Evolutionary conservation across 441 rosid species (phyloP), one percentile per base, ranked within the genome.

Genomic region (Croton laevigatus): DNA sequence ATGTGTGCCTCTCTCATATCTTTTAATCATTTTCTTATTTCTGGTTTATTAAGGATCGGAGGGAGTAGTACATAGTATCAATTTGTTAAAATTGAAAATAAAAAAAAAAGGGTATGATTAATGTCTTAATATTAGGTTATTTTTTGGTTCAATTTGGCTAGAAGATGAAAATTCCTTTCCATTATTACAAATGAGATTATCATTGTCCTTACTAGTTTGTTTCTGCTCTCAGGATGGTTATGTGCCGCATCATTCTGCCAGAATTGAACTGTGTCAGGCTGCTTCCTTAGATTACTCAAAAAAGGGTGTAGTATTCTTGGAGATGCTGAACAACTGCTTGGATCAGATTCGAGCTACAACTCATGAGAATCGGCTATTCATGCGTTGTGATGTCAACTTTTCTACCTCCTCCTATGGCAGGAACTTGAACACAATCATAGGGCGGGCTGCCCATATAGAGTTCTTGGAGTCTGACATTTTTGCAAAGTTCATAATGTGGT

Each of bases 211-310:
- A 40, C 54, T 23, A 16, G 37, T 65, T 44, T 45, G 3, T 64
- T 64, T 8, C 62, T 12, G 36, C 17, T 65, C 52, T 60, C 85
- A 93, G 98, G 98, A 94, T 80, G 97, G 97, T 49, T 94, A 94
- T 78, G 92, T 94, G 76, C 98, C 98, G 3, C 86, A 94, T 76
- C 97, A 94, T 82, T 94, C 98, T 2, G 97, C 98, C 0, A 75
- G 97, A 80, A 88, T 94, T 11, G 96, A 94, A 79, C 71, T 86
- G 27, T 90, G 96, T 79, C 87, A 81, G 54, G 85, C 91, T 62
- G 88, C 94, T 55, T 82, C 91, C 23, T 59, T 79, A 57, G 98
- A 94, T 83, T 69, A 74, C 84, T 83, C 97, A 36, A 94, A 87
- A 75, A 90, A 76, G 83, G 90, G 93, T 6, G 81, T 78, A 71